phyloP scores from a whole-genome alignment of 176 grass and related monocot genomes.

The maize (Zea mays) region Zm-B73-REFERENCE-NAM-5.0 NC_050104.1:130685001-130685500 shows the following conservation, averaged over 20 bases:
- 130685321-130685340: too few species aligned
- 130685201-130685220: constrained; percentile 5
- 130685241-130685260: not conserved
- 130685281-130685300: not conserved
- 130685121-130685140: constrained; percentile 28
- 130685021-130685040: too few species aligned
- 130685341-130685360: too few species aligned
- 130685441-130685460: too few species aligned
- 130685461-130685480: too few species aligned
- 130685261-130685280: not conserved
- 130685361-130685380: too few species aligned
- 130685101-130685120: constrained; percentile 42
- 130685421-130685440: too few species aligned
- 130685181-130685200: constrained; percentile 20
- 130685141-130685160: not conserved
- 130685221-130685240: constrained; percentile 21
- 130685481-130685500: too few species aligned
- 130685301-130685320: not conserved
- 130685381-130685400: too few species aligned
- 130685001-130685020: too few species aligned
- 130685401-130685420: too few species aligned
- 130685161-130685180: not conserved
- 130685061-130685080: constrained; percentile 36
- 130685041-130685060: not conserved
- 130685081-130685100: constrained; percentile 46